Percentiles rank a stretch among this genome's conserved stretches.
Conservation (phyloP, 306 rosid species). For the Acacia melanoxylon region DNA sequence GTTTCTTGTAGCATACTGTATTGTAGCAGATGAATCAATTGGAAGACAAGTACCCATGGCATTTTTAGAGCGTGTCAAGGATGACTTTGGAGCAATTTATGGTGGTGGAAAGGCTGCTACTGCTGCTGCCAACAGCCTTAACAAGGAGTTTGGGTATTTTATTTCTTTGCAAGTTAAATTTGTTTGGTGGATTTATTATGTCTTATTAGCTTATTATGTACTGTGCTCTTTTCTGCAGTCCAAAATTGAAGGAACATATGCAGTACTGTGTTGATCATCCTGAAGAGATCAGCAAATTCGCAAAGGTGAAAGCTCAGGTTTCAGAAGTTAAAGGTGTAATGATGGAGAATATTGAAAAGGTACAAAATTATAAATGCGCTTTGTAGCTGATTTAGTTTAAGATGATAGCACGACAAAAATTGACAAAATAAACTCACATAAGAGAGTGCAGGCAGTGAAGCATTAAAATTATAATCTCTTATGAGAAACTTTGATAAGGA, state of each 20-base stretch:
- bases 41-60: slow-evolving; percentile 94
- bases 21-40: slow-evolving; percentile 85
- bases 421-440: slow-evolving; percentile 6
- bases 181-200: not conserved
- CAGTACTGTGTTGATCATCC: slow-evolving; percentile 96
- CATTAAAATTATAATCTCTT: not conserved
- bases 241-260: slow-evolving; percentile 96
- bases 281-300: slow-evolving; percentile 94
- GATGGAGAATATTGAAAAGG: slow-evolving; percentile 99
- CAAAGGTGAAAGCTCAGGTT: slow-evolving; percentile 96
- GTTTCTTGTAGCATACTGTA: slow-evolving; percentile 78
- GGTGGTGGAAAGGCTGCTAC: slow-evolving; percentile 88
- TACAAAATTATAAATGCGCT: slow-evolving; percentile 17
- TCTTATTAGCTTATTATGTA: slow-evolving; percentile 15
- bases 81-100: slow-evolving; percentile 75
- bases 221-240: slow-evolving; percentile 40
- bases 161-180: slow-evolving; percentile 1
- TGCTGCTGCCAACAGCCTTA: slow-evolving; percentile 79
- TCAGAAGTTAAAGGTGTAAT: slow-evolving; percentile 98
- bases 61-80: slow-evolving; percentile 90
- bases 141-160: slow-evolving; percentile 87
- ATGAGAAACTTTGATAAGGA: not conserved
- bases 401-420: not conserved
- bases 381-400: not conserved
- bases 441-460: not conserved